These are phyloP conservation scores for Leccinum boreale DNA, from an alignment of 768 basidiomycete genomes.

Conservation along the genomic window DNA sequence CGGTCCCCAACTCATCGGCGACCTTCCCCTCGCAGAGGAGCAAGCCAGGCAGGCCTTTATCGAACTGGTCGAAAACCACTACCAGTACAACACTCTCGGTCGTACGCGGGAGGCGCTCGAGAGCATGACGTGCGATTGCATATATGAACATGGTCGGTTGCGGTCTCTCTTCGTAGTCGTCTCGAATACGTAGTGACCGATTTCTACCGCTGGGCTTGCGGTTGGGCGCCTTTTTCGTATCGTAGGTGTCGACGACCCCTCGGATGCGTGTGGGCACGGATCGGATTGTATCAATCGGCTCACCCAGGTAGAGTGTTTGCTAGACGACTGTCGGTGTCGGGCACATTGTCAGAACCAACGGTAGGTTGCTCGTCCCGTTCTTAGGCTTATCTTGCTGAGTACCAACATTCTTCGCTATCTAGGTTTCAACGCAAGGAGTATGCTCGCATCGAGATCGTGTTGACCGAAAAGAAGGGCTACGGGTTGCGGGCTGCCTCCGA, in stretches of 20 bases:
- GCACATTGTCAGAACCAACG: constrained; percentile 88
- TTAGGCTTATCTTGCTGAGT: neutral
- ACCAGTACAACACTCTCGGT: constrained; percentile 87
- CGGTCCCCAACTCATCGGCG: constrained; percentile 68
- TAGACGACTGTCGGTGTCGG: constrained; percentile 83
- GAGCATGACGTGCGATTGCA: constrained; percentile 95
- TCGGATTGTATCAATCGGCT: constrained; percentile 97
- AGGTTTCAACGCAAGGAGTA: constrained; percentile 90
- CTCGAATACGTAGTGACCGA: constrained; percentile 30
- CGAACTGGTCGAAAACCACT: constrained; percentile 74
- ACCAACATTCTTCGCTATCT: constrained; percentile 1
- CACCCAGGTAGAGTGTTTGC: constrained; percentile 95
- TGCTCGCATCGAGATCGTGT: constrained; percentile 82
- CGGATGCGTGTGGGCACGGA: constrained; percentile 75
- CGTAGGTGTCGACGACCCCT: constrained; percentile 57
- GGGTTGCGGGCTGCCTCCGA: constrained; percentile 78
- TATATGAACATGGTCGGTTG: constrained; percentile 74
- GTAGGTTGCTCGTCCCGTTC: constrained; percentile 38
- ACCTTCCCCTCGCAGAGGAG: constrained; percentile 75
- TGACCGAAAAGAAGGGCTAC: constrained; percentile 94
- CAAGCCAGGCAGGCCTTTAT: constrained; percentile 70
- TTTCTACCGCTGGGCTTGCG: constrained; percentile 10
- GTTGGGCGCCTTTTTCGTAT: constrained; percentile 23
- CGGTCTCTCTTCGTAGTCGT: constrained; percentile 15
- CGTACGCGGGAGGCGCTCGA: constrained; percentile 84